These are phyloP conservation scores for Letharia lupina DNA, from an alignment of 495 filamentous ascomycete species.

Conservation along the genomic window DNA sequence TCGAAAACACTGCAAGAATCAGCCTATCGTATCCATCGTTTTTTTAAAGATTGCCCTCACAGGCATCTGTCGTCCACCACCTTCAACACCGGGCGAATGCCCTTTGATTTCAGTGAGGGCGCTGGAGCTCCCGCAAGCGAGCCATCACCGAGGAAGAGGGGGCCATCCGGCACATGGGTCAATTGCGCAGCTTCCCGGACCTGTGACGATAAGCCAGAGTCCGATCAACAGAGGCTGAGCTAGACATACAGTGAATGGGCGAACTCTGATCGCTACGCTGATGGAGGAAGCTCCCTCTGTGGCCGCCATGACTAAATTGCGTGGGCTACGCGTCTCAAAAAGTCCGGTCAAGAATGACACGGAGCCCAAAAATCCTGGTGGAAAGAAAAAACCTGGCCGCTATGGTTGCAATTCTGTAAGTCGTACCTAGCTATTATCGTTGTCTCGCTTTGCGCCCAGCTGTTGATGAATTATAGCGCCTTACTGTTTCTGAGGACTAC, in stretches of 20 bases:
- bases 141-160: constrained; percentile 89
- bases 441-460: constrained; percentile 12
- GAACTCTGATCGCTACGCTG: constrained; percentile 70
- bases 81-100: constrained; percentile 85
- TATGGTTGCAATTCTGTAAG: not conserved
- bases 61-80: constrained; percentile 93
- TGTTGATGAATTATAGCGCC: constrained; percentile 9
- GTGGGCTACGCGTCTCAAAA: not conserved
- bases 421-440: not conserved
- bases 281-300: constrained; percentile 62
- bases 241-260: constrained; percentile 76
- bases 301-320: constrained; percentile 39
- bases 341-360: not conserved
- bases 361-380: not conserved
- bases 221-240: constrained; percentile 17
- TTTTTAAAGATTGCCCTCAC: constrained; percentile 42
- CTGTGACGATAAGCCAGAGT: constrained; percentile 29
- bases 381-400: not conserved
- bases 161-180: constrained; percentile 72
- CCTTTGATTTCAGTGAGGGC: constrained; percentile 70
- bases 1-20: constrained; percentile 70
- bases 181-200: constrained; percentile 58
- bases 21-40: not conserved
- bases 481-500: constrained; percentile 4
- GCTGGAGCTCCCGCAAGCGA: constrained; percentile 76